Evolutionary conservation across 2,329 filamentous ascomycete genomes (phyloP).

Genomic region (Paecilomyces sp.): DNA sequence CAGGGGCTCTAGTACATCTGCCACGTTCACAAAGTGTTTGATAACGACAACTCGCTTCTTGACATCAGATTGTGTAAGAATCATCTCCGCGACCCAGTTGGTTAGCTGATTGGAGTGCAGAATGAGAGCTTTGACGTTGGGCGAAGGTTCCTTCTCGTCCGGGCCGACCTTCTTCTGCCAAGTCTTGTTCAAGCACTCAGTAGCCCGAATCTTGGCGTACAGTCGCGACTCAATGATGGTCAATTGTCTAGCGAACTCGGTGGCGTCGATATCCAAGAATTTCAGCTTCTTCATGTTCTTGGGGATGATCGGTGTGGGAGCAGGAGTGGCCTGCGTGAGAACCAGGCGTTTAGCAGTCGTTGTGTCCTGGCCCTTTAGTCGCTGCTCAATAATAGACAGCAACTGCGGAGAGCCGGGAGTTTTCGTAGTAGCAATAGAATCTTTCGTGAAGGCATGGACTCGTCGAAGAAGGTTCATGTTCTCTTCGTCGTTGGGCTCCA

Average conservation of each 20-base stretch:
- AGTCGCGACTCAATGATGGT: slow-evolving; percentile 94
- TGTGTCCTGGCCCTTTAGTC: slow-evolving; percentile 79
- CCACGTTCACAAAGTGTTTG: slow-evolving; percentile 94
- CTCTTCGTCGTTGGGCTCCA: slow-evolving; percentile 84
- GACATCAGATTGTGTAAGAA: slow-evolving; percentile 85
- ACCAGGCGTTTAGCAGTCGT: slow-evolving; percentile 78
- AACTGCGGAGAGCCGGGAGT: slow-evolving; percentile 81
- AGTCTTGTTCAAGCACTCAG: slow-evolving; percentile 95
- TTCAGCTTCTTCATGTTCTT: slow-evolving; percentile 99
- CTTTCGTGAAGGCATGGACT: slow-evolving; percentile 84
- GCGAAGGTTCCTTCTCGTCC: slow-evolving; percentile 64
- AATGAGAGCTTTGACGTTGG: slow-evolving; percentile 93
- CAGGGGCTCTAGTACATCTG: slow-evolving; percentile 58
- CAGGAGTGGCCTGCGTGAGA: slow-evolving; percentile 73
- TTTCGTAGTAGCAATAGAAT: slow-evolving; percentile 86
- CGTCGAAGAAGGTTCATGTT: slow-evolving; percentile 81
- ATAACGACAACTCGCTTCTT: slow-evolving; percentile 96
- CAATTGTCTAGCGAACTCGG: slow-evolving; percentile 93
- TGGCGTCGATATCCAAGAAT: slow-evolving; percentile 92
- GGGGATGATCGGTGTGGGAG: slow-evolving; percentile 82
- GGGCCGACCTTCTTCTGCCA: slow-evolving; percentile 94
- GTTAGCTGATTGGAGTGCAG: slow-evolving; percentile 97
- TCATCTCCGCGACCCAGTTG: slow-evolving; percentile 99
- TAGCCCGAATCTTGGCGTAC: slow-evolving; percentile 92
- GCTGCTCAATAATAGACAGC: slow-evolving; percentile 81